These are phyloP conservation scores for Candida sp. DNA, from an alignment of 1,139 yeast genomes.

Conservation along the genomic window DNA sequence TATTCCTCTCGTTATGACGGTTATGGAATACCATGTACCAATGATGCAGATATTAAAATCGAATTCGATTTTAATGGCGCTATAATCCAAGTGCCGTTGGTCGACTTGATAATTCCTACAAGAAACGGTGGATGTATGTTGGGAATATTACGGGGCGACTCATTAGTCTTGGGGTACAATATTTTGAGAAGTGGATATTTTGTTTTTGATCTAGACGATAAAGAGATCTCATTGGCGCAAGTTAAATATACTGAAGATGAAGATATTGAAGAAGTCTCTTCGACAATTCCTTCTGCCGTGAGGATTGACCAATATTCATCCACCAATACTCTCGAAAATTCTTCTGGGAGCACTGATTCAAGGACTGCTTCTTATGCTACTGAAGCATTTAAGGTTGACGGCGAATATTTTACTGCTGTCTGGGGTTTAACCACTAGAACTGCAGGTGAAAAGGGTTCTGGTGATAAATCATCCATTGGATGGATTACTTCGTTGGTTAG, in stretches of 20 bases:
- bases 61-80: conserved; percentile 28
- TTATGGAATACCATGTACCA: conserved; percentile 6
- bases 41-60: conserved; percentile 10
- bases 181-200: not conserved
- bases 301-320: not conserved
- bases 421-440: not conserved
- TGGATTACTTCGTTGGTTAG: conserved; percentile 1
- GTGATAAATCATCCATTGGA: not conserved
- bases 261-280: conserved; percentile 33
- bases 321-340: not conserved
- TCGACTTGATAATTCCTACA: conserved; percentile 13
- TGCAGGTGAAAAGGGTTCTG: not conserved
- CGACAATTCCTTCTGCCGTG: not conserved
- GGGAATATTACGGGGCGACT: not conserved
- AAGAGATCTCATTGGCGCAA: conserved; percentile 1
- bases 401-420: not conserved
- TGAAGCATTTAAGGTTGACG: not conserved
- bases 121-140: not conserved
- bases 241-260: conserved; percentile 39
- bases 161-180: conserved; percentile 24
- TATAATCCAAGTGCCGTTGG: conserved; percentile 25
- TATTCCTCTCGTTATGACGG: no score
- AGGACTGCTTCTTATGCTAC: not conserved
- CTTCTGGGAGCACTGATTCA: not conserved
- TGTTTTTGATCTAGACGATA: conserved; percentile 2